Conservation (phyloP, 257 asterid species). For the Nyctanthes arbortristis region DNA sequence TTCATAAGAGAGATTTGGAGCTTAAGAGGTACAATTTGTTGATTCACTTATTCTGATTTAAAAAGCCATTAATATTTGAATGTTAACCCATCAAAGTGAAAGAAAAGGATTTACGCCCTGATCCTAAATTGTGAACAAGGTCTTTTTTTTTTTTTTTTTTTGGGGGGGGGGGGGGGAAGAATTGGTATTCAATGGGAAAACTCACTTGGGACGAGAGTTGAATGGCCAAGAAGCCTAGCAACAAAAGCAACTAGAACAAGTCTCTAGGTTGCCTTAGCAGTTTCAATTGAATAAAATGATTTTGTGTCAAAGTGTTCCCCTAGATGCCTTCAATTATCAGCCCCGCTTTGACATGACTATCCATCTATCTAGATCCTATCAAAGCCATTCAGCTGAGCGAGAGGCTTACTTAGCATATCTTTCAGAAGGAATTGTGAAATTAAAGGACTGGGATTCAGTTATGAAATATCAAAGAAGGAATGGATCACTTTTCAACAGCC, state of each 20-base stretch:
- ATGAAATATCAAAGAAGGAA: constrained; percentile 71
- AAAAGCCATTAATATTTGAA: not conserved
- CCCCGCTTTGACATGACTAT: constrained; percentile 9
- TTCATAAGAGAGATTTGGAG: constrained; percentile 62
- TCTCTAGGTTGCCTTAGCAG: not conserved
- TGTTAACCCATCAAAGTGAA: not conserved
- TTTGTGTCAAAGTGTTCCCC: no score
- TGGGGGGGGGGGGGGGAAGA: not conserved
- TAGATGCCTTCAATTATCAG: no score
- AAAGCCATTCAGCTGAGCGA: constrained; percentile 38
- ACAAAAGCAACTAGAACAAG: not conserved
- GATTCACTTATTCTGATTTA: not conserved
- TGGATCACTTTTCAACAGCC: constrained; percentile 87
- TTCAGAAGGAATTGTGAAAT: constrained; percentile 69
- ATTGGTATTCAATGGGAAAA: not conserved
- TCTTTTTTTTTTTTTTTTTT: no score
- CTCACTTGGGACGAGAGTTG: no score
- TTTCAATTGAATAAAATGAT: no score
- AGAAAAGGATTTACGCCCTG: not conserved
- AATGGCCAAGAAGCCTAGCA: no score
- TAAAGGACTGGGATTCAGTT: constrained; percentile 55
- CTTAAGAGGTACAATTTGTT: constrained; percentile 55
- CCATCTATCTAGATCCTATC: constrained; percentile 38
- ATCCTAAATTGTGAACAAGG: no score
- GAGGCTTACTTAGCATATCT: constrained; percentile 65